Evolutionary conservation across 2,329 filamentous ascomycete genomes (phyloP), one percentile per base, ranked within the genome.

Genomic region (Colletotrichum trifolii): DNA sequence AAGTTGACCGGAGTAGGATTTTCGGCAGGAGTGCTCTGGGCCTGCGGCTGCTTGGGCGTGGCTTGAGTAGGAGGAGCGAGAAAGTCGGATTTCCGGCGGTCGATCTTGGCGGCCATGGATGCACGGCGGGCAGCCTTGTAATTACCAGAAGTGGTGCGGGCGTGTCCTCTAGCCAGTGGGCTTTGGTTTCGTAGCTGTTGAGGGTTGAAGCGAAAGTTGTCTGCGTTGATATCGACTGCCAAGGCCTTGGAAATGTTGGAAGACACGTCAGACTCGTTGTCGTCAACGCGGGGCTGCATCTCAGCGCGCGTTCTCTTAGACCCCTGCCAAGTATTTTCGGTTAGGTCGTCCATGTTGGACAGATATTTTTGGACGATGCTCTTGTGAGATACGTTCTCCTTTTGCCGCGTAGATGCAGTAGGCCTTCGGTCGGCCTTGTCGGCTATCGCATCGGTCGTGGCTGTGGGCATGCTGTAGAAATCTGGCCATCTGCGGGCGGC

Each of bases 401-500:
- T 85, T 55, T 73, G 75, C 42, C 76, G 60, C 74, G 69, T 43
- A 5, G 59, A 63, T 9, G 46, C 63, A 10, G 53, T 53, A 25
- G 59, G 25, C 42, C 50, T 66, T n/a, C 49, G 39, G 55, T 36
- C 17, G 45, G 62, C 49, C 1, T 38, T 38, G 47, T 53, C 40
- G 5, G 36, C 35, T 46, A 39, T 66, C n/a, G 58, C 42, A 13
- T 68, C 60, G 36, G 56, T 43, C 38, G 54, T 43, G 35, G 53
- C 69, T 66, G 78, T 79, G 40, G 80, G 79, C 71, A 77, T 74
- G 67, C 78, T 75, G 58, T 80, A 82, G 71, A 79, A 86, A 68
- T 86, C 84, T 25, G 84, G 83, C 79, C 85, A 86, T 70, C 83
- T 80, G 71, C 81, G 82, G 69, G 81, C 79, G 47, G 79, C 80